A percentile compares a stretch with the other conserved stretches of the same genome.
phyloP scores from a whole-genome alignment of 2,329 filamentous ascomycete species.

The Orbilia brochopaga region DNA sequence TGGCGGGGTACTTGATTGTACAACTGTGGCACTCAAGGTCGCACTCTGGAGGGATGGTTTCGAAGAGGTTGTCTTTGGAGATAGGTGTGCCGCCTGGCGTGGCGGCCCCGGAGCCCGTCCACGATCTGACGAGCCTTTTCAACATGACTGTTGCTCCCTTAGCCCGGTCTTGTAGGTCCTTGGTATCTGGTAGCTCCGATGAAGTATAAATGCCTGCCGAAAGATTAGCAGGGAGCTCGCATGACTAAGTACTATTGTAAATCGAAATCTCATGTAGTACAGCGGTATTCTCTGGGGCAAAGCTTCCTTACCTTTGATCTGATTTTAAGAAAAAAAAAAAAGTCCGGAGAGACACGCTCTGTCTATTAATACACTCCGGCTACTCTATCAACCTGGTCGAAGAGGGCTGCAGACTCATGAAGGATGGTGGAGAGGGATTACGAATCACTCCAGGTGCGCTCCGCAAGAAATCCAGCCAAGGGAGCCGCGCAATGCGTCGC shows the following conservation, averaged over 20 bases:
- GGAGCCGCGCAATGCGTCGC: background rate
- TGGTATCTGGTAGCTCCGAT: too few species aligned
- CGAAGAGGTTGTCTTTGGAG: conserved; percentile 49
- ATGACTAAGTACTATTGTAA: background rate
- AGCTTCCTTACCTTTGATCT: too few species aligned
- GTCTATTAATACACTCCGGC: too few species aligned
- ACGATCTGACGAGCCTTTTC: conserved; percentile 28
- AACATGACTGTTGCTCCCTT: conserved; percentile 19
- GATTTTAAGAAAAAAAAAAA: too few species aligned
- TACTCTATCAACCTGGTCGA: too few species aligned
- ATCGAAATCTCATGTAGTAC: background rate
- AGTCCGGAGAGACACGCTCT: too few species aligned
- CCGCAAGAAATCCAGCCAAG: background rate
- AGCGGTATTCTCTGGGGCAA: too few species aligned
- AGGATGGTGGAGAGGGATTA: background rate
- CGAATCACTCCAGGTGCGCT: background rate
- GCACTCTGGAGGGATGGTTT: conserved; percentile 65
- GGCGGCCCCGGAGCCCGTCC: conserved; percentile 24
- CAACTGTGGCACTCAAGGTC: conserved; percentile 84
- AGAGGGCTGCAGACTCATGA: background rate
- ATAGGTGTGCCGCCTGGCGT: conserved; percentile 17
- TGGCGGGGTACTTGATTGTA: conserved; percentile 75
- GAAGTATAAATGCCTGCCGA: too few species aligned
- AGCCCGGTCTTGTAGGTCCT: background rate
- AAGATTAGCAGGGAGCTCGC: background rate